Base-by-base conservation (phyloP, 2,329 filamentous ascomycete species). In the Clarireedia paspali region DNA sequence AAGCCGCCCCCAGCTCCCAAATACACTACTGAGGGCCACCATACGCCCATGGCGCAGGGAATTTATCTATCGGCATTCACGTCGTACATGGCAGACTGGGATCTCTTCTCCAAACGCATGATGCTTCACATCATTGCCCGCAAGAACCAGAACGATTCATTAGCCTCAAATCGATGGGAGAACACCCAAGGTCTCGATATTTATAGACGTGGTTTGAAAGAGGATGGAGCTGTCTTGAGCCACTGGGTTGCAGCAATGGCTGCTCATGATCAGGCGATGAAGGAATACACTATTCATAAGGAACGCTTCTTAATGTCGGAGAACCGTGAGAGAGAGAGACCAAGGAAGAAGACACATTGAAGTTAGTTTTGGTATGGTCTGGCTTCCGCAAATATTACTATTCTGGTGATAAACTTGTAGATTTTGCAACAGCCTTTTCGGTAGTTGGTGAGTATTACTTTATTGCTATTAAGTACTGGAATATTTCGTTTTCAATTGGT, bases 211-310 rank as follows among this genome's bases (percentile, higher is more conserved):
- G 81, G 80, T 67, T 70, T 86, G 55, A 77, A 80, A 61, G 81
- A 88, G 68, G 87, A 91, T 65, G 78, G 82, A 60, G 73, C 75
- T 48, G 80, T 88, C 5, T 74, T 83, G 55, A 75, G 75, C 64
- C 76, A 78, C 55, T 89, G 87, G 84, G 71, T 71, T 30, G 68
- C 77, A 7, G 81, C 81, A 6, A 81, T 79, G 58, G 77, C 81
- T 45, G 76, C 76, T 58, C 87, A 91, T 65, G 77, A 80, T 56
- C 69, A 74, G 56, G 77, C 78, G 9, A 72, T 89, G 56, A 73
- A 76, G 61, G 78, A 82, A 61, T 87, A 84, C 64, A 73, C 78
- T 69, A 74, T 70, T 47, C 64, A 75, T 47, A 71, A 71, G 64
- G 74, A 76, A 57, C 65, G 71, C 59, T 72, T 79, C 47, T 69